Conservation (phyloP, 345 rosid species). For the Lepidium aucheri region DNA sequence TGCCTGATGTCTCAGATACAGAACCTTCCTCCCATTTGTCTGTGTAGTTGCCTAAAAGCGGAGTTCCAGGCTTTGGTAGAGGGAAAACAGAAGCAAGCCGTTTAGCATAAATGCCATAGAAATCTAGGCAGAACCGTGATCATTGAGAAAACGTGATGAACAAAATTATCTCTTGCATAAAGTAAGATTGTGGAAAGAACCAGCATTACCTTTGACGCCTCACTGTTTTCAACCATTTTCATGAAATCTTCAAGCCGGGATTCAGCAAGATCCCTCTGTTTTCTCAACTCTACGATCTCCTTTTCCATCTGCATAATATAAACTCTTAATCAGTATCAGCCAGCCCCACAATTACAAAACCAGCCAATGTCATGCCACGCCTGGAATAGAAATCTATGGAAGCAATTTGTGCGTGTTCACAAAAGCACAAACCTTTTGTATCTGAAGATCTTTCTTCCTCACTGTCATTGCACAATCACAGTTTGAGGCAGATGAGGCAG, state of each 20-base stretch:
- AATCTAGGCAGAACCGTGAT: neutral
- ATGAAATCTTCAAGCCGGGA: conserved; percentile 76
- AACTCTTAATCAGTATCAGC: neutral
- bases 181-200: neutral
- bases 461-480: conserved; percentile 54
- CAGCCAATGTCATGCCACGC: neutral
- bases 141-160: neutral
- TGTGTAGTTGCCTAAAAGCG: conserved; percentile 20
- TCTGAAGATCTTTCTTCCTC: conserved; percentile 80
- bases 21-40: conserved; percentile 72
- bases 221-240: conserved; percentile 46
- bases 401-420: neutral
- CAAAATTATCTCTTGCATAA: neutral
- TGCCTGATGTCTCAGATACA: conserved; percentile 51
- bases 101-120: neutral
- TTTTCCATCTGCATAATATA: conserved; percentile 68
- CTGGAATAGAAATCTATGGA: neutral
- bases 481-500: conserved; percentile 49
- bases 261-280: conserved; percentile 79
- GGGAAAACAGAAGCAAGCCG: conserved; percentile 1
- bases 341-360: neutral
- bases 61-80: conserved; percentile 22
- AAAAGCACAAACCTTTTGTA: conserved; percentile 57
- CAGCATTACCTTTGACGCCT: conserved; percentile 37
- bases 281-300: conserved; percentile 59